These are phyloP conservation scores for Arthrobotrys sinensis DNA, from an alignment of 2,329 filamentous ascomycete species.

Conservation along the genomic window DNA sequence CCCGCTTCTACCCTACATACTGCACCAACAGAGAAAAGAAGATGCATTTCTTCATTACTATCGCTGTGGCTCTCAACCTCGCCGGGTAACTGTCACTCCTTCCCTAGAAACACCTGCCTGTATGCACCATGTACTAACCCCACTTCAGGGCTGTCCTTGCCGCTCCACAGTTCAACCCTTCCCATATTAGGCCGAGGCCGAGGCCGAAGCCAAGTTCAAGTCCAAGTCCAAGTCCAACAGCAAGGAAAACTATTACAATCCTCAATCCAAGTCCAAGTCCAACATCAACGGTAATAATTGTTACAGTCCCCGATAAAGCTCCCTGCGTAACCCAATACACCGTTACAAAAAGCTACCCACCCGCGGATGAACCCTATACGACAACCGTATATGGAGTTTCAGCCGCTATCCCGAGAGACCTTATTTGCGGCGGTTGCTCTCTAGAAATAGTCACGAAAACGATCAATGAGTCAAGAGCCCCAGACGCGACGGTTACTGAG, in stretches of 20 bases:
- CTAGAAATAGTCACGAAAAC: constrained; percentile 18
- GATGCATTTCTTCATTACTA: constrained; percentile 28
- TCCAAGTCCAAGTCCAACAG: no score
- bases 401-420: constrained; percentile 26
- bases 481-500: constrained; percentile 15
- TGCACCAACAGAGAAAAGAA: background rate
- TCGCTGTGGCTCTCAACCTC: constrained; percentile 30
- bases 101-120: no score
- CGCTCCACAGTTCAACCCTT: no score
- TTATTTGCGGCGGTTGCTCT: constrained; percentile 27
- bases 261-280: no score
- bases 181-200: no score
- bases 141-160: no score
- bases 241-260: no score
- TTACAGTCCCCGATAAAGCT: constrained; percentile 8
- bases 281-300: no score
- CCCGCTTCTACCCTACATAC: no score
- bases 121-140: no score
- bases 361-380: constrained; percentile 6
- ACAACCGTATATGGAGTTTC: constrained; percentile 15
- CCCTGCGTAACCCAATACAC: constrained; percentile 34
- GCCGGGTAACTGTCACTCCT: constrained; percentile 2
- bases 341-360: constrained; percentile 30
- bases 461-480: constrained; percentile 3
- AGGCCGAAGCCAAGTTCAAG: no score